Evolutionary conservation across 2,329 filamentous ascomycete genomes (phyloP), one percentile per base, ranked within the genome.

Genomic region (Stagonosporopsis cucurbitacearum): DNA sequence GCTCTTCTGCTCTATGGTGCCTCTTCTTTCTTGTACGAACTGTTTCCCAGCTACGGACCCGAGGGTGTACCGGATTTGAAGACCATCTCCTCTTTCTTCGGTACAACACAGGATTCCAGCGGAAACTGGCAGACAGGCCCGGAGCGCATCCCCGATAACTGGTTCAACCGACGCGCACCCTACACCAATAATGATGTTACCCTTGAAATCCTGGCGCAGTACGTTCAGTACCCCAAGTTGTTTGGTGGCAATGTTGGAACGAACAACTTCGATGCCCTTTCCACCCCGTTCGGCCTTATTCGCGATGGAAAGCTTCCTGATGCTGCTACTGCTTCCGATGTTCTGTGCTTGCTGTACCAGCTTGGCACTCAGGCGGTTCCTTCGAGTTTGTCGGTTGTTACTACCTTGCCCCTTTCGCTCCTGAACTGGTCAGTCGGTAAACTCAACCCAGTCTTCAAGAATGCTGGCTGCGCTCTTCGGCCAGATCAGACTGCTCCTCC

Each of bases 321-420:
- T 23, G 57, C 50, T 28, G 62, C 72, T 9, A 68, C 60, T 7
- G 52, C 69, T 1, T 54, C 52, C 3, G 69, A 73, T 26, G 58
- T 75, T 1, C 28, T 69, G 8, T 81, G 79, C 56, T 59, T 81
- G 59, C 54, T 81, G n/a, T 81, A 80, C 59, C 77, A 79, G 62
- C 61, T 81, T 3, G 70, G 65, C 1, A 77, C 75, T 2, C 66
- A 72, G 26, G 58, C 55, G 9, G 66, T 81, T 1, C 79, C 79
- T 3, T 57, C 59, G 4, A 64, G 55, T 13, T 23, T 70, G 52
- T 61, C 57, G 11, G 28, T 42, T 1, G 46, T 58, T 2, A 61
- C 60, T 5, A 59, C 58, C 11, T 12, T 65, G 2, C 54, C 65
- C 15, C 48, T 58, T 6, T 39, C 41, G 1, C 8, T 65, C 1